A percentile compares a stretch with the other conserved stretches of the same genome.
Evolutionary conservation across 2,329 filamentous ascomycete species (phyloP).

Genomic region (Xylariaceae sp.): DNA sequence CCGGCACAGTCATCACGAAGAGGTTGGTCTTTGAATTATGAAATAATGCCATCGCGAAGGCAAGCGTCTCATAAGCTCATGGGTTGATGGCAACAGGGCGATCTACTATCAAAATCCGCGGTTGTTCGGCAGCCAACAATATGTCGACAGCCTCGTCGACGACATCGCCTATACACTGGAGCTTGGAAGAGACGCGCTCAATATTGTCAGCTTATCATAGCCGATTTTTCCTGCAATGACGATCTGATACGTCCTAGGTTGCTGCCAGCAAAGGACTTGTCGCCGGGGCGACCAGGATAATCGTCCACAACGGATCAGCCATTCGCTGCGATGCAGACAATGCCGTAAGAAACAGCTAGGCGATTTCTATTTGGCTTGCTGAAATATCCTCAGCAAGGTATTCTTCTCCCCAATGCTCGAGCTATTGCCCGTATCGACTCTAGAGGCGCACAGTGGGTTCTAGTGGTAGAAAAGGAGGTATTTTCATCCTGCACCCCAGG

Average conservation of each 20-base stretch:
- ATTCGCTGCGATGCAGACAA: constrained; percentile 28
- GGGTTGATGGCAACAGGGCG: constrained; percentile 50
- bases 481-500: not conserved
- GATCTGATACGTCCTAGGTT: constrained; percentile 43
- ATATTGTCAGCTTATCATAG: constrained; percentile 54
- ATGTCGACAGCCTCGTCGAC: constrained; percentile 70
- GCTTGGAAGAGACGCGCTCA: constrained; percentile 60
- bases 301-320: constrained; percentile 26
- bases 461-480: constrained; percentile 78
- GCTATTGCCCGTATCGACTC: constrained; percentile 49
- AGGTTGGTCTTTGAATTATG: constrained; percentile 41
- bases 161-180: constrained; percentile 68
- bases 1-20: constrained; percentile 56
- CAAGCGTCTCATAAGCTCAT: not conserved
- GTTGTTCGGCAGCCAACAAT: constrained; percentile 64
- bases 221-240: not conserved
- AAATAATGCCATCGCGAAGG: not conserved
- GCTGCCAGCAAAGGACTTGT: constrained; percentile 72
- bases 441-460: constrained; percentile 54
- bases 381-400: constrained; percentile 43
- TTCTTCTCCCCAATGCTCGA: constrained; percentile 53
- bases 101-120: constrained; percentile 75
- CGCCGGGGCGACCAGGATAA: constrained; percentile 51
- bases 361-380: not conserved
- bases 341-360: constrained; percentile 24